Evolutionary conservation across 192 early-diverging fungal genomes (phyloP).

Genomic region (Umbelopsis sp.): DNA sequence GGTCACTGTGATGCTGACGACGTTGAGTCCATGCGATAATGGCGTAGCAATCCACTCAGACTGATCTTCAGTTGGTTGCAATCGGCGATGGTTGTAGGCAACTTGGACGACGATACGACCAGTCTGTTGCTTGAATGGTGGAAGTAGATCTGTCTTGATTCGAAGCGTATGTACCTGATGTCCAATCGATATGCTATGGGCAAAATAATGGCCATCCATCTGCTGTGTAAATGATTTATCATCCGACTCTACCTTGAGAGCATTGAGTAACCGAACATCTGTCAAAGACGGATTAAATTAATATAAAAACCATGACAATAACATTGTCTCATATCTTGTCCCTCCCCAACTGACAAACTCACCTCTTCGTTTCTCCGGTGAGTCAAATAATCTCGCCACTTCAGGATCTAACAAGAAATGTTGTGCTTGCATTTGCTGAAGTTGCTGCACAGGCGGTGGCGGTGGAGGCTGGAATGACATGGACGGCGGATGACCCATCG

Average conservation of each 20-base stretch:
- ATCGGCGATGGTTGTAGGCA: slow-evolving; percentile 13
- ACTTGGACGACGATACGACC: slow-evolving; percentile 13
- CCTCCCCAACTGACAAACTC: neutral
- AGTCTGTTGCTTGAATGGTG: neutral
- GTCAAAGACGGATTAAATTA: neutral
- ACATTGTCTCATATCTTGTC: neutral
- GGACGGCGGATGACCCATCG: neutral
- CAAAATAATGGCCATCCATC: slow-evolving; percentile 19
- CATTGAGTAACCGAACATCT: neutral
- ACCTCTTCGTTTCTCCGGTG: slow-evolving; percentile 9
- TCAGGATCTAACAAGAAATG: neutral
- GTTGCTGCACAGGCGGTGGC: slow-evolving; percentile 5
- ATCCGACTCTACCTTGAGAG: slow-evolving; percentile 9
- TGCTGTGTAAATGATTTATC: neutral
- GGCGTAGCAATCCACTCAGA: slow-evolving; percentile 14
- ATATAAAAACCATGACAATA: neutral
- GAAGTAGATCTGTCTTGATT: slow-evolving; percentile 15
- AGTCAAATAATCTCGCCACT: neutral
- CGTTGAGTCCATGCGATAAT: slow-evolving; percentile 9
- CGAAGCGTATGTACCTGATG: slow-evolving; percentile 17
- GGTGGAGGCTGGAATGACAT: neutral
- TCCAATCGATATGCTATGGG: slow-evolving; percentile 22
- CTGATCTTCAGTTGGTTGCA: slow-evolving; percentile 4
- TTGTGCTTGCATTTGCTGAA: slow-evolving; percentile 13
- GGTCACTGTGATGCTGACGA: slow-evolving; percentile 21